A percentile compares a stretch with the other conserved stretches of the same genome.
phyloP scores from a whole-genome alignment of 345 rosid species.

The Cardamine chenopodiifolia region DNA sequence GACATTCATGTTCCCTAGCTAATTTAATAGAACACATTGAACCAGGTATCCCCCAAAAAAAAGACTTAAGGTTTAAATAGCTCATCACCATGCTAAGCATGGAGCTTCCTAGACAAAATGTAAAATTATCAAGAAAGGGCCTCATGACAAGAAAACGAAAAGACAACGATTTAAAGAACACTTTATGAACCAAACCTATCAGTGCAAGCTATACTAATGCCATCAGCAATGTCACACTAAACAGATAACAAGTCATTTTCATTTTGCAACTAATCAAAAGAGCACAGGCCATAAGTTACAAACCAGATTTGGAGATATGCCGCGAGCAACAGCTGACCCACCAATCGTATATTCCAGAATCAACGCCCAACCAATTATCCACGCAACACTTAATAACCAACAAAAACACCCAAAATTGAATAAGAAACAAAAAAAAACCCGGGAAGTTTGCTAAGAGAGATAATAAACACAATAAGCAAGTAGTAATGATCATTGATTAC shows the following conservation, averaged over 20 bases:
- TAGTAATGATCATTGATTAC: conserved; percentile 33
- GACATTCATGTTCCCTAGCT: neutral
- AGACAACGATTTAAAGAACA: neutral
- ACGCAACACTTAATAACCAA: conserved; percentile 64
- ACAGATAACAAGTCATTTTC: neutral
- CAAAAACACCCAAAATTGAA: neutral
- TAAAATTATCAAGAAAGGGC: neutral
- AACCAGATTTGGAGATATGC: conserved; percentile 91
- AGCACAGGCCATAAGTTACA: conserved; percentile 10
- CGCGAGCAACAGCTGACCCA: conserved; percentile 94
- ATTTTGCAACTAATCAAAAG: neutral
- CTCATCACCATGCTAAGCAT: neutral
- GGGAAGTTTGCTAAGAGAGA: neutral
- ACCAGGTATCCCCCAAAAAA: neutral
- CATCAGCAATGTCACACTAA: conserved; percentile 4
- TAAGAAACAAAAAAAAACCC: neutral
- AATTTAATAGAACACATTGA: neutral
- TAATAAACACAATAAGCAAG: neutral
- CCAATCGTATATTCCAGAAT: conserved; percentile 95
- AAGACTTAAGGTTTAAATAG: neutral
- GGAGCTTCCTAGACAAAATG: neutral
- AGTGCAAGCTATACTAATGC: neutral
- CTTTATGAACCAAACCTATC: neutral
- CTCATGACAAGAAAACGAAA: conserved; percentile 5
- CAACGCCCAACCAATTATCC: conserved; percentile 96